Evolutionary conservation across 2,329 filamentous ascomycete species (phyloP).

Genomic region (Epichloe festucae): DNA sequence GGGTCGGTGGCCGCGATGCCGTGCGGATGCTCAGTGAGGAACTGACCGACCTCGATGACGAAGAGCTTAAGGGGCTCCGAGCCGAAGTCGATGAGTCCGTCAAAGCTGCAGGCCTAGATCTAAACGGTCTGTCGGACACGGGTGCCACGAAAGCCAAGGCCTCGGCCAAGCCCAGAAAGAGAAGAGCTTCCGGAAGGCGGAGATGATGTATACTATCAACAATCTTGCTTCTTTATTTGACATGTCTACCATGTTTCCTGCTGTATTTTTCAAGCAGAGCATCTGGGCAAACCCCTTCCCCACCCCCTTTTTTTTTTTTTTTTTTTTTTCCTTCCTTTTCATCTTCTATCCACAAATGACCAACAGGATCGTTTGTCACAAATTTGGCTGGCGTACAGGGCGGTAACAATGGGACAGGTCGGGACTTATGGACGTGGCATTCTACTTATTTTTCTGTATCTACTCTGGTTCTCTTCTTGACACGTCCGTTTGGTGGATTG

Average conservation of each 20-base stretch:
- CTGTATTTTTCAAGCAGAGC: not conserved
- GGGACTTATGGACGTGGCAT: not conserved
- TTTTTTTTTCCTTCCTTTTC: not conserved
- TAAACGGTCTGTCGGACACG: conserved; percentile 8
- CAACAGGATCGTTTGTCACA: not conserved
- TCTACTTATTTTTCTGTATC: not conserved
- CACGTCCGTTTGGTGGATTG: not conserved
- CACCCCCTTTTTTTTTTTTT: too few species aligned
- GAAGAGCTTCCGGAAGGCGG: conserved; percentile 22
- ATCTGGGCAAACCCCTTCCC: not conserved
- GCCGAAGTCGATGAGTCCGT: conserved; percentile 36
- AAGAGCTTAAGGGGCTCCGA: conserved; percentile 63
- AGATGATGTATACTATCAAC: conserved; percentile 12
- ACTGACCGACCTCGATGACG: conserved; percentile 83
- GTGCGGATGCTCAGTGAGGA: conserved; percentile 63
- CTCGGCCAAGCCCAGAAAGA: conserved; percentile 18
- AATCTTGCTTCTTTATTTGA: not conserved
- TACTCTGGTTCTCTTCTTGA: not conserved
- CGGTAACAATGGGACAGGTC: not conserved
- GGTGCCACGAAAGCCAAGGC: conserved; percentile 15
- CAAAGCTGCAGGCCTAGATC: conserved; percentile 14
- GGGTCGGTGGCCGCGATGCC: conserved; percentile 52
- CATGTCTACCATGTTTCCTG: not conserved
- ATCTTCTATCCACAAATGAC: not conserved
- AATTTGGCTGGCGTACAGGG: not conserved